A percentile compares a stretch with the other conserved stretches of the same genome.
These are phyloP conservation scores for Parastagonospora avenae DNA, from an alignment of 2,329 filamentous ascomycete species.

Conservation along the genomic window DNA sequence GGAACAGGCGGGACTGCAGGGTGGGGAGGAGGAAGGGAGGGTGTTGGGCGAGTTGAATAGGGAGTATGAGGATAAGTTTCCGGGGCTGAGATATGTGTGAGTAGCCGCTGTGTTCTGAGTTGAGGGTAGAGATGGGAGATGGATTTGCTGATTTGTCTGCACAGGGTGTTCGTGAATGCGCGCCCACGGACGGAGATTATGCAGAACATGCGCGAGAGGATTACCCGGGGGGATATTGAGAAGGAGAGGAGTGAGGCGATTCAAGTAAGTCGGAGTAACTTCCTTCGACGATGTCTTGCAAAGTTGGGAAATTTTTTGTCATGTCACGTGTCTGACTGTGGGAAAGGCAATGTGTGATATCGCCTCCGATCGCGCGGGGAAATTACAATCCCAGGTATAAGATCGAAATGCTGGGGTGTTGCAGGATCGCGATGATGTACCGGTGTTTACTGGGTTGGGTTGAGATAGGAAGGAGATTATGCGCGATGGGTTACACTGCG, in stretches of 20 bases:
- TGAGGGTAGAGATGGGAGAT: background rate
- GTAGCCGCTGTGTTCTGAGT: constrained; percentile 42
- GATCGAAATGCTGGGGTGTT: background rate
- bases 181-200: constrained; percentile 75
- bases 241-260: constrained; percentile 76
- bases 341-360: constrained; percentile 97
- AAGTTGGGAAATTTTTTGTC: no score
- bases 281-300: no score
- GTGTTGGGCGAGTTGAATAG: constrained; percentile 69
- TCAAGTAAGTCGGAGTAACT: constrained; percentile 59
- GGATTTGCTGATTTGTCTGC: background rate
- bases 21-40: constrained; percentile 58
- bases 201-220: constrained; percentile 78
- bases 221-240: constrained; percentile 68
- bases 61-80: constrained; percentile 81
- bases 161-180: constrained; percentile 83
- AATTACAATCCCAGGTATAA: constrained; percentile 45
- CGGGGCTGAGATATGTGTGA: constrained; percentile 80
- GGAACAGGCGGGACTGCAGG: constrained; percentile 79
- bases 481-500: no score
- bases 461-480: no score
- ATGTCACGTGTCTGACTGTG: no score
- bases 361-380: constrained; percentile 76
- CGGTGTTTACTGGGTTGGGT: no score
- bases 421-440: background rate